Evolutionary conservation across 1,284 basidiomycete genomes (phyloP), one percentile per base, ranked within the genome.

Genomic region (Naganishia sp.): DNA sequence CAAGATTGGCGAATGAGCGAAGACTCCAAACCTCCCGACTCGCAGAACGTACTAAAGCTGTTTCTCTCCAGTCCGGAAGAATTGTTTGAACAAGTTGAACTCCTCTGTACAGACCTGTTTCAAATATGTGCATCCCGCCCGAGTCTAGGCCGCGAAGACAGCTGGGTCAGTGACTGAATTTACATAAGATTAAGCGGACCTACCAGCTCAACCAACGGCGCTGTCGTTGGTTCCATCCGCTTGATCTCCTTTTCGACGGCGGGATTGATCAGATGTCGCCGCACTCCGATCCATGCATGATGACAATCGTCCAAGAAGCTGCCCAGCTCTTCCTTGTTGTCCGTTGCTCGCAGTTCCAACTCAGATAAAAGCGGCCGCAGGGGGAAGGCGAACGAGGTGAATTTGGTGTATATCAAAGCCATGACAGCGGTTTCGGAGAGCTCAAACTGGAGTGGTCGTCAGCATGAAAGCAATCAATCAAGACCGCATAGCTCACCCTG

Each of bases 91-190:
- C 1, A 96, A 81, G 42, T 85, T 82, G 79, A 92, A 96, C 75
- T 96, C 94, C 70, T 91, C 90, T 16, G 86, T 86, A 73, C 92
- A 95, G 3, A 94, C 83, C 60, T 92, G 88, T 73, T 93, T 93
- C 56, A 97, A 81, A 75, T 94, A 95, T 67, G 87, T 88, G 75
- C 93, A 96, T 5, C 94, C 94, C 0, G 90, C 83, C 64, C 91
- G 83, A 0, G 93, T 94, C 90, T 92, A 48, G 36, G 13, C 15
- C 11, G 10, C 25, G 5, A 25, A 36, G 15, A 15, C 45, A 55
- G 10, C 64, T 21, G 6, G 16, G 57, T 36, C 52, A 59, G 45
- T 13, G 7, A 11, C 21, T 28, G 15, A 5, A 1, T 16, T 15
- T 6, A 23, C 39, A 44, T 36, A 7, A 13, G 44, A 52, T 21